Percentiles rank a stretch among this genome's conserved stretches.
These are phyloP conservation scores for Pistacia vera DNA, from an alignment of 345 rosid species.

Conservation along the genomic window DNA sequence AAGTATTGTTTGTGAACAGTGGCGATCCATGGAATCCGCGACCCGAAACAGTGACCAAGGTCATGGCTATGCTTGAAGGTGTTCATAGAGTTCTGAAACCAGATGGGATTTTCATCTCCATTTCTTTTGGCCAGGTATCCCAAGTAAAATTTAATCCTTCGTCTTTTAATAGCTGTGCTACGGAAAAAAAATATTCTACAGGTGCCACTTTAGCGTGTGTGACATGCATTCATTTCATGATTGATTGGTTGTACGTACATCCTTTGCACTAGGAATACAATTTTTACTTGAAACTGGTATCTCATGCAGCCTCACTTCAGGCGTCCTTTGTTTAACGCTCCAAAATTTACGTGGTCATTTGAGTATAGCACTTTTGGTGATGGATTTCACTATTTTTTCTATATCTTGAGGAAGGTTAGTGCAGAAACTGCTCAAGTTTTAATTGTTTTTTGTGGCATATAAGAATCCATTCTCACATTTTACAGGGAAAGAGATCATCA, in stretches of 20 bases:
- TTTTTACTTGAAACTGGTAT: constrained; percentile 13
- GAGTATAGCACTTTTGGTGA: constrained; percentile 87
- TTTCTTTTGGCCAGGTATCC: constrained; percentile 86
- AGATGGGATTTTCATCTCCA: constrained; percentile 75
- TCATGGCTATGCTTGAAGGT: constrained; percentile 75
- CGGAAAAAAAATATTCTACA: no score
- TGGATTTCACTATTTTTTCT: constrained; percentile 86
- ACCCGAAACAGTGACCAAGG: constrained; percentile 61
- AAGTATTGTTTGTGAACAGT: constrained; percentile 83
- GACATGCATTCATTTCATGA: no score
- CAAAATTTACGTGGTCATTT: constrained; percentile 74
- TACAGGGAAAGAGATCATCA: constrained; percentile 59
- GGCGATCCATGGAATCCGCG: constrained; percentile 98
- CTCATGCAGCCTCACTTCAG: constrained; percentile 85
- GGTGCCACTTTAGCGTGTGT: no score
- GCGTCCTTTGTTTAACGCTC: constrained; percentile 66
- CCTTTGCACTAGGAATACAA: not conserved
- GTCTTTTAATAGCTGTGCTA: not conserved
- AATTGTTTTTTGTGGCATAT: not conserved
- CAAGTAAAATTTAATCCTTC: not conserved
- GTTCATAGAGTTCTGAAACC: constrained; percentile 83
- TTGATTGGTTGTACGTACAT: no score
- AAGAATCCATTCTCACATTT: not conserved
- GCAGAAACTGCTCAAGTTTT: not conserved
- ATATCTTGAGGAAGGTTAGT: constrained; percentile 71